A percentile compares a stretch with the other conserved stretches of the same genome.
Evolutionary conservation across 331 rosid genomes (phyloP).

Genomic region (Rhamnella rubrinervis): DNA sequence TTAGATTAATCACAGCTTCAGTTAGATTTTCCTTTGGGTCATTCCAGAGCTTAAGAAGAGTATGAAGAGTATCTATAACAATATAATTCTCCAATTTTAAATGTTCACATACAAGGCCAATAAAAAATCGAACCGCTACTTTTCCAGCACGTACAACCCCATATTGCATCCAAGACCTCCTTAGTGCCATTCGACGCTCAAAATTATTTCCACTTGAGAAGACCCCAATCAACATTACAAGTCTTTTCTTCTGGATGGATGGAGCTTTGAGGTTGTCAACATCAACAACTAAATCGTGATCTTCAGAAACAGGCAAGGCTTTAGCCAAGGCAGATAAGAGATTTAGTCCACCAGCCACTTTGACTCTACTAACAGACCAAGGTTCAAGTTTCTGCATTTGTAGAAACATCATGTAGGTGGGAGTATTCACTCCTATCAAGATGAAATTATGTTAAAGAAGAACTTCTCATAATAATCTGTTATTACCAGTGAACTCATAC

Average conservation of each 20-base stretch:
- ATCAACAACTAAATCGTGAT: constrained; percentile 57
- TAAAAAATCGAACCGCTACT: constrained; percentile 87
- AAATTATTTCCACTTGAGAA: constrained; percentile 92
- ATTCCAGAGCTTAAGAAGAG: constrained; percentile 18
- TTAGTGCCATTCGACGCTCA: constrained; percentile 87
- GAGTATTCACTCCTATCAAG: constrained; percentile 23
- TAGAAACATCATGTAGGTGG: constrained; percentile 23
- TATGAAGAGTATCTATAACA: background rate
- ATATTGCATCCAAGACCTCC: constrained; percentile 98
- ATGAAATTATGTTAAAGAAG: background rate
- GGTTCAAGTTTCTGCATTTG: constrained; percentile 88
- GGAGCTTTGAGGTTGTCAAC: constrained; percentile 79
- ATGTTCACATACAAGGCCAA: constrained; percentile 82
- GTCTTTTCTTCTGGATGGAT: constrained; percentile 50
- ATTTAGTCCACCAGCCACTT: constrained; percentile 62
- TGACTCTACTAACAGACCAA: constrained; percentile 68
- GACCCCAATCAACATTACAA: constrained; percentile 73
- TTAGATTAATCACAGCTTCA: constrained; percentile 1
- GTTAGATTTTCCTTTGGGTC: constrained; percentile 4
- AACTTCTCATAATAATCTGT: constrained; percentile 11
- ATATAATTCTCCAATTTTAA: constrained; percentile 8
- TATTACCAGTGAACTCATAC: constrained; percentile 34
- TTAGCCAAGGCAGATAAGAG: constrained; percentile 79
- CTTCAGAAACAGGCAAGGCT: constrained; percentile 89
- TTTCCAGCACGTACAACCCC: constrained; percentile 74